These are phyloP conservation scores for Hyaloperonospora arabidopsidis DNA, from an alignment of 352 stramenopile genomes.

Conservation along the genomic window DNA sequence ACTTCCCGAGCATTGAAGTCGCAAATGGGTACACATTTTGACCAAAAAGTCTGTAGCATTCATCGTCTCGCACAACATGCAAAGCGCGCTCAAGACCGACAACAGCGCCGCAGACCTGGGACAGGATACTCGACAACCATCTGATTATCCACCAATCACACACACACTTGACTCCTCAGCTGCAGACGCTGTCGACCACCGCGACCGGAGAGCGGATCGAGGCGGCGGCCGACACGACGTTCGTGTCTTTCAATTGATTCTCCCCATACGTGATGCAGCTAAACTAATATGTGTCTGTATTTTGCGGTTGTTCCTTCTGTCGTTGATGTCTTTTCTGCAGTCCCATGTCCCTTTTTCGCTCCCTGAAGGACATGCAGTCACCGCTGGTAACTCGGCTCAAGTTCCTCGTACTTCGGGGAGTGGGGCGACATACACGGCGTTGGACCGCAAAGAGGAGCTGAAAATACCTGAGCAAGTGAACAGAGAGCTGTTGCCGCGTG, in stretches of 20 bases:
- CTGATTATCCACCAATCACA: neutral
- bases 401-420: conserved; percentile 42
- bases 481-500: conserved; percentile 40
- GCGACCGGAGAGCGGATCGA: conserved; percentile 12
- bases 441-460: conserved; percentile 25
- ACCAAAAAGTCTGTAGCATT: conserved; percentile 9
- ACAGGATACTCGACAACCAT: neutral
- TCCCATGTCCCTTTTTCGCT: neutral
- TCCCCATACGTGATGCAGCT: neutral
- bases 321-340: no score
- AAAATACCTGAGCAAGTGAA: conserved; percentile 53
- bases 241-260: conserved; percentile 3
- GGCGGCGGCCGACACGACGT: conserved; percentile 19
- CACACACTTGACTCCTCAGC: conserved; percentile 1
- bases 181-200: neutral
- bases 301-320: neutral
- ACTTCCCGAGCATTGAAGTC: conserved; percentile 3
- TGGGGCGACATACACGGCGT: conserved; percentile 22
- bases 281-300: neutral
- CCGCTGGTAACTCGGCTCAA: conserved; percentile 10
- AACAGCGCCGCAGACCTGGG: conserved; percentile 8
- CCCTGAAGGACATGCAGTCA: neutral
- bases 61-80: conserved; percentile 1
- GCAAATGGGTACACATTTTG: conserved; percentile 5
- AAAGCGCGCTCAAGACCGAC: conserved; percentile 6